Conservation (phyloP, 169 alveolate genomes). For the Plasmodium blacklocki region DNA sequence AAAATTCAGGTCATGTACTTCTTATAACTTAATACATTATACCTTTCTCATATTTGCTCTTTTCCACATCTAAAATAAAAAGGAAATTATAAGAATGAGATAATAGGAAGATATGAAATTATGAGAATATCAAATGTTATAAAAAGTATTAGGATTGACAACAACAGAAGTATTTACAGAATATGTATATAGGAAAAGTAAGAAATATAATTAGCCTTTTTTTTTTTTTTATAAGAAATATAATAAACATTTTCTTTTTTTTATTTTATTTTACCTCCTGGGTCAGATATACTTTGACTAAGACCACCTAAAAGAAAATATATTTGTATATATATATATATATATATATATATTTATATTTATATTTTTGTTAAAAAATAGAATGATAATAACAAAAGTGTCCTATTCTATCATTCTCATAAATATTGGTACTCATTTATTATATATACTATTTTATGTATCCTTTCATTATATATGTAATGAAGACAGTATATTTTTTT, state of each 20-base stretch:
- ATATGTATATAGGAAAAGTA: not conserved
- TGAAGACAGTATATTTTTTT: too few species aligned
- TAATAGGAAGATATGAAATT: not conserved
- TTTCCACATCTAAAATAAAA: slow-evolving; percentile 36
- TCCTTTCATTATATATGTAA: too few species aligned
- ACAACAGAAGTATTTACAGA: not conserved
- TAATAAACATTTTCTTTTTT: not conserved
- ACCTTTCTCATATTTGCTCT: slow-evolving; percentile 60
- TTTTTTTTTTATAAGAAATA: not conserved
- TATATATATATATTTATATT: not conserved
- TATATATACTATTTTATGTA: not conserved
- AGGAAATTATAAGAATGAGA: not conserved
- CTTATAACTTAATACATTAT: not conserved
- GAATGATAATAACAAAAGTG: too few species aligned
- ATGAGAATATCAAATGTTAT: not conserved
- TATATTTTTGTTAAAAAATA: not conserved
- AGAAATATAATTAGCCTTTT: not conserved
- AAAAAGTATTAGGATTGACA: not conserved
- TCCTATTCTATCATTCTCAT: too few species aligned
- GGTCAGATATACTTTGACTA: slow-evolving; percentile 38
- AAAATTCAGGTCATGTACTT: not conserved
- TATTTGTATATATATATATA: not conserved
- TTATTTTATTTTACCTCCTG: slow-evolving; percentile 25
- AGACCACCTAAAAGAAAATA: slow-evolving; percentile 38
- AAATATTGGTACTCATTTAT: too few species aligned